Percentiles rank a stretch among this genome's conserved stretches.
These are phyloP conservation scores for Coriolopsis trogii DNA, from an alignment of 1,284 basidiomycete genomes.

Conservation along the genomic window DNA sequence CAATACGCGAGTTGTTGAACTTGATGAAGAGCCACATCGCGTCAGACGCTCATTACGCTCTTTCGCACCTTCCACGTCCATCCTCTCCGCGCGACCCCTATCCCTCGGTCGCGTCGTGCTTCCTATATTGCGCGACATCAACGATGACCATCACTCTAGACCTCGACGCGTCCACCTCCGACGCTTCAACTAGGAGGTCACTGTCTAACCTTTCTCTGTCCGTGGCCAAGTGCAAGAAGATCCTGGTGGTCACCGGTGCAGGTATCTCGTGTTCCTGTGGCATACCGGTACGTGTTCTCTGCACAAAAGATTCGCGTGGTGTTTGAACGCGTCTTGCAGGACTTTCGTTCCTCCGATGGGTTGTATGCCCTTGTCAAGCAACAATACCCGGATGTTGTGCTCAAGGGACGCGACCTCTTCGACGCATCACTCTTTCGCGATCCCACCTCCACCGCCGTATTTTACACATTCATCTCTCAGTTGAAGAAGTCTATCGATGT, in stretches of 20 bases:
- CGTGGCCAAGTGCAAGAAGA: conserved; percentile 82
- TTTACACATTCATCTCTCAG: conserved; percentile 93
- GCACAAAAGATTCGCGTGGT: background rate
- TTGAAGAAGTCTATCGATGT: conserved; percentile 82
- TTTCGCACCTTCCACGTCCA: background rate
- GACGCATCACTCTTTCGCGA: conserved; percentile 87
- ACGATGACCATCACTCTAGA: conserved; percentile 62
- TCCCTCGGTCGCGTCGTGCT: conserved; percentile 7
- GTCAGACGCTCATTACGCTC: conserved; percentile 5
- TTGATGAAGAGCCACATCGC: conserved; percentile 12
- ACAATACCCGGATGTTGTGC: conserved; percentile 79
- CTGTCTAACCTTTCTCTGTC: conserved; percentile 72
- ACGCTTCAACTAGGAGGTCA: conserved; percentile 56
- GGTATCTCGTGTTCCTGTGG: conserved; percentile 93
- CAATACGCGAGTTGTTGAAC: conserved; percentile 30
- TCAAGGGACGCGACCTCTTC: conserved; percentile 90
- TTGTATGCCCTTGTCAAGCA: conserved; percentile 88
- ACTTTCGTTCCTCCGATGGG: conserved; percentile 88
- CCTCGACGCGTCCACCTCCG: conserved; percentile 46
- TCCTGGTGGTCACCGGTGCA: conserved; percentile 88
- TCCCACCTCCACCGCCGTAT: conserved; percentile 83
- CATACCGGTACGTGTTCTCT: conserved; percentile 73
- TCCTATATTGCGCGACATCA: background rate
- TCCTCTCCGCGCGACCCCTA: background rate
- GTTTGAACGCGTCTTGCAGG: conserved; percentile 49